These are phyloP conservation scores for Amorphotheca resinae DNA, from an alignment of 495 filamentous ascomycete genomes.

Conservation along the genomic window DNA sequence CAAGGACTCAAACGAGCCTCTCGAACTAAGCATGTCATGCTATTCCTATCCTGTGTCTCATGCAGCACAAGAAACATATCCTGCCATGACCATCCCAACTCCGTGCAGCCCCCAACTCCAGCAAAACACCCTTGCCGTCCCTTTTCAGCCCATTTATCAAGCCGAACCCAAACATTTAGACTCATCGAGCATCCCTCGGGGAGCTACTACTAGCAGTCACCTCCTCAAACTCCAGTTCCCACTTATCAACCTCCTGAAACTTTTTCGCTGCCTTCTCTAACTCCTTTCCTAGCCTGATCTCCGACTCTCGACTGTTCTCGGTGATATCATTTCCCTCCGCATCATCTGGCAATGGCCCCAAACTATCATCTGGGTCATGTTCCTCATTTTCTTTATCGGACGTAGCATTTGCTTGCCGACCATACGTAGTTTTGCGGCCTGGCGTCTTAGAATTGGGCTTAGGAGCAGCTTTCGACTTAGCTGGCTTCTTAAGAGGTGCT, in stretches of 20 bases:
- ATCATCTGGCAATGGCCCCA: constrained; percentile 21
- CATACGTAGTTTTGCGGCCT: constrained; percentile 11
- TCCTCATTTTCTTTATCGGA: constrained; percentile 39
- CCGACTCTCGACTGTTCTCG: constrained; percentile 18
- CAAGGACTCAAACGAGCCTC: background rate
- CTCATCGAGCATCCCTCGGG: constrained; percentile 26
- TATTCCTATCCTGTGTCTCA: background rate
- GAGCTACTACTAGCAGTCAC: constrained; percentile 29
- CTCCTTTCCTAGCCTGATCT: constrained; percentile 23
- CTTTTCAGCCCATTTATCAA: too few species aligned
- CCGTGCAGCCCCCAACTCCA: too few species aligned
- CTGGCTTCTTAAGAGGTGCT: constrained; percentile 18
- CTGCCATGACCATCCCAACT: too few species aligned
- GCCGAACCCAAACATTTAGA: too few species aligned
- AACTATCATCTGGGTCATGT: constrained; percentile 22
- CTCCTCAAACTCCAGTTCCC: constrained; percentile 65
- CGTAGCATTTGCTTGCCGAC: constrained; percentile 3
- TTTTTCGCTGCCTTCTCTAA: constrained; percentile 36
- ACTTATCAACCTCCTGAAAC: constrained; percentile 57
- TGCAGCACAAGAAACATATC: background rate
- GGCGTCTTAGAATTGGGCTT: constrained; percentile 13
- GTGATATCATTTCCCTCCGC: constrained; percentile 11
- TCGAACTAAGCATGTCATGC: background rate
- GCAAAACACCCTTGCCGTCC: too few species aligned
- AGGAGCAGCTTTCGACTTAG: constrained; percentile 6